Evolutionary conservation across 2,329 filamentous ascomycete genomes (phyloP).

Genomic region (Chaetomiaceae sp.): DNA sequence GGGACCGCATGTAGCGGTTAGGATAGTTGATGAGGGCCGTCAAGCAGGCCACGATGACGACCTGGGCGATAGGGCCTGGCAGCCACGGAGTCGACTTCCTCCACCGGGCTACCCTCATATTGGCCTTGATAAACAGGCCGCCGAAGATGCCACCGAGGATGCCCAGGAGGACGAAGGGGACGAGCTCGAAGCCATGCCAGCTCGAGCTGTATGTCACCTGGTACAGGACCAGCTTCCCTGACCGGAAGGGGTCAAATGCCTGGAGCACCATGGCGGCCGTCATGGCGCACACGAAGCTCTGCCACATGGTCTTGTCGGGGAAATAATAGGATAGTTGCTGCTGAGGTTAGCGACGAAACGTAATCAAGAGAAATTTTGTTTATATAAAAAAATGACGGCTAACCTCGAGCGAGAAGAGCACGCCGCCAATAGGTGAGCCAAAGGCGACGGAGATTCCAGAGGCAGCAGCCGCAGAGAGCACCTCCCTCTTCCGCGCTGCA

Average conservation of each 20-base stretch:
- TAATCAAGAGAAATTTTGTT: too few relatives aligned
- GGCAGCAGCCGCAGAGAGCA: slow-evolving; percentile 86
- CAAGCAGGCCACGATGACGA: slow-evolving; percentile 70
- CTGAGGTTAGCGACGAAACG: slow-evolving; percentile 1
- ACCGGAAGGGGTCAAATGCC: slow-evolving; percentile 88
- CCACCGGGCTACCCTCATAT: slow-evolving; percentile 81
- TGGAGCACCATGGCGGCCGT: slow-evolving; percentile 93
- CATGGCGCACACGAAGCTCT: slow-evolving; percentile 98
- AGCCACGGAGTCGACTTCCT: slow-evolving; percentile 64
- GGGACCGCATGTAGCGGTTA: slow-evolving; percentile 92
- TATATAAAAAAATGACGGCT: too few relatives aligned
- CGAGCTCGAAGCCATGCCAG: slow-evolving; percentile 92
- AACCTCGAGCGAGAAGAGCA: slow-evolving; percentile 90
- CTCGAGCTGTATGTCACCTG: slow-evolving; percentile 88
- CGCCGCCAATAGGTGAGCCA: slow-evolving; percentile 88
- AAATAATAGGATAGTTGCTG: slow-evolving; percentile 95
- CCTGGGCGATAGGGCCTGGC: slow-evolving; percentile 72
- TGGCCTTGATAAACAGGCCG: slow-evolving; percentile 88
- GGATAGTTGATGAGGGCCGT: slow-evolving; percentile 92
- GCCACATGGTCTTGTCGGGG: slow-evolving; percentile 99
- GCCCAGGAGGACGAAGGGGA: slow-evolving; percentile 82
- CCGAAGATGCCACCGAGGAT: slow-evolving; percentile 91
- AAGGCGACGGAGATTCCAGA: slow-evolving; percentile 93
- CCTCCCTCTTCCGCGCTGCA: slow-evolving; percentile 82
- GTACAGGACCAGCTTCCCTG: slow-evolving; percentile 91